Percentiles rank a stretch among this genome's conserved stretches.
These are phyloP conservation scores for Pseudofabraea citricarpa DNA, from an alignment of 2,329 filamentous ascomycete species.

Conservation along the genomic window DNA sequence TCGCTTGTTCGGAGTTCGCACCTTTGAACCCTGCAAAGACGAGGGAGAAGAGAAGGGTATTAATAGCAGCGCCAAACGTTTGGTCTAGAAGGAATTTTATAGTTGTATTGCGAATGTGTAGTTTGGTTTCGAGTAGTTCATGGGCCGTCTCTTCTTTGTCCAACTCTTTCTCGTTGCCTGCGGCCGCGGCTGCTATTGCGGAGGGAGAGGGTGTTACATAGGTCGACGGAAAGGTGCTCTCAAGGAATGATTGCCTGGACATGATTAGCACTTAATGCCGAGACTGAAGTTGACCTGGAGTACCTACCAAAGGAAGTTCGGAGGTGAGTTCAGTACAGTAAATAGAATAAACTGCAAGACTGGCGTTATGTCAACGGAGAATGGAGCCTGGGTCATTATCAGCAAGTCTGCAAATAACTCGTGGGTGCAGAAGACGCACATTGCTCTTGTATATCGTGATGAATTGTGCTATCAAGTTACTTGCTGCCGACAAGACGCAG, in stretches of 20 bases:
- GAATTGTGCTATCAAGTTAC: conserved; percentile 69
- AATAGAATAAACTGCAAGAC: conserved; percentile 76
- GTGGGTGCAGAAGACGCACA: conserved; percentile 36
- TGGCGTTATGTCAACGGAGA: conserved; percentile 60
- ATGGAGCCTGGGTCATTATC: conserved; percentile 41
- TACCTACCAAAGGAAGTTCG: conserved; percentile 77
- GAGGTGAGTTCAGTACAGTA: conserved; percentile 67
- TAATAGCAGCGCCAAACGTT: conserved; percentile 58
- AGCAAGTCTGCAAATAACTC: conserved; percentile 4
- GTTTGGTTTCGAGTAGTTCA: conserved; percentile 41
- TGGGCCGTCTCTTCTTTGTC: conserved; percentile 37
- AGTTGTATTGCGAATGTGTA: conserved; percentile 59
- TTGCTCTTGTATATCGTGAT: conserved; percentile 57
- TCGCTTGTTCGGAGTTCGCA: conserved; percentile 36
- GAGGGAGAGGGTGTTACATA: conserved; percentile 28
- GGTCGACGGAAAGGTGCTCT: conserved; percentile 67
- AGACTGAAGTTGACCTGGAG: too few species aligned
- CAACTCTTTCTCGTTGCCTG: conserved; percentile 35
- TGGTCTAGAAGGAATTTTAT: conserved; percentile 68
- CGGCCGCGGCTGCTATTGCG: conserved; percentile 34
- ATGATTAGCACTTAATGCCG: too few species aligned
- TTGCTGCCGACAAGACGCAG: conserved; percentile 58
- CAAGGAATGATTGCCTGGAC: conserved; percentile 73
- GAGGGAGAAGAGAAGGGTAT: conserved; percentile 59
- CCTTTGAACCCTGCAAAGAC: conserved; percentile 42